Percentiles rank a stretch among this genome's conserved stretches.
Evolutionary conservation across 176 grass and related monocot genomes (phyloP).

Genomic region (Pontederia paniculata): DNA sequence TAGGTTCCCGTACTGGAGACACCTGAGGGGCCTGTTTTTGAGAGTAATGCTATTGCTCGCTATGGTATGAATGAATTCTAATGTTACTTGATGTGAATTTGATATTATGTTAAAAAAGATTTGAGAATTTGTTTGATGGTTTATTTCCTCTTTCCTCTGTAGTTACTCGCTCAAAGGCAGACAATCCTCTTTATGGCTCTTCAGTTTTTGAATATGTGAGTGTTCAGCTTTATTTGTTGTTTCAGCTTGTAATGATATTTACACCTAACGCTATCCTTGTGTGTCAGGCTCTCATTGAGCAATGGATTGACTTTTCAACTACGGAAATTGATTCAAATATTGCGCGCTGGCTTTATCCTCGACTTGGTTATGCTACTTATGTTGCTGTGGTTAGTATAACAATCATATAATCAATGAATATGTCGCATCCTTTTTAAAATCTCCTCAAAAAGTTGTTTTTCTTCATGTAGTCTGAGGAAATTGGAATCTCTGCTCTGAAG

Average conservation of each 20-base stretch:
- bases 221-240: neutral
- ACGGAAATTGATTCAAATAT: constrained; percentile 47
- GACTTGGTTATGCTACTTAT: constrained; percentile 30
- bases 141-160: constrained; percentile 8
- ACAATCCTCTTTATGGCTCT: constrained; percentile 64
- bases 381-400: constrained; percentile 26
- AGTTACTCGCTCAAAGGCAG: constrained; percentile 59
- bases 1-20: constrained; percentile 77
- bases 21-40: constrained; percentile 51
- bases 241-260: neutral
- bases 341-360: constrained; percentile 43
- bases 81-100: neutral
- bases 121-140: neutral
- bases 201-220: constrained; percentile 79
- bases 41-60: constrained; percentile 71
- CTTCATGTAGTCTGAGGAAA: constrained; percentile 38
- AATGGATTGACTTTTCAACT: constrained; percentile 67
- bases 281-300: constrained; percentile 51
- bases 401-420: neutral
- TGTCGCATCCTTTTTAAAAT: neutral
- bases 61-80: constrained; percentile 28
- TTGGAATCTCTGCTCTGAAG: constrained; percentile 35
- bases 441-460: neutral
- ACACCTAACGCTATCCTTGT: neutral
- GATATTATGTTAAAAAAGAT: too few species aligned